Conservation (phyloP, 1,139 yeast species). For the Entelexis paramagnoliae region DNA sequence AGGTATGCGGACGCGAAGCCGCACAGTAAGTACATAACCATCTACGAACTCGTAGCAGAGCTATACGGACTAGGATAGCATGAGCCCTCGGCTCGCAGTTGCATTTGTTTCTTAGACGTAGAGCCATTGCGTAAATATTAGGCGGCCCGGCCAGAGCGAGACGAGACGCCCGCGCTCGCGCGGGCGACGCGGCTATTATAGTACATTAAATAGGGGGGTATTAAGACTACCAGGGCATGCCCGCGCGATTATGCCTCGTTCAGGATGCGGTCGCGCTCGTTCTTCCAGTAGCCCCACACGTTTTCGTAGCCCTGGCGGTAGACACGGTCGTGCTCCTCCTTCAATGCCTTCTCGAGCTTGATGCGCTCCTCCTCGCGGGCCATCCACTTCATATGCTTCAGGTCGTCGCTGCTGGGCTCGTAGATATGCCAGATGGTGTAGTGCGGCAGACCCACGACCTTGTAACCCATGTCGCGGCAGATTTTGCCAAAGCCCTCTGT, state of each 20-base stretch:
- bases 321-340: conserved; percentile 59
- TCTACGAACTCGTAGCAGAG: too few species aligned
- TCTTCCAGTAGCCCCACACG: conserved; percentile 56
- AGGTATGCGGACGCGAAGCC: too few species aligned
- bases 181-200: neutral
- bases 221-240: too few species aligned
- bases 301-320: conserved; percentile 73
- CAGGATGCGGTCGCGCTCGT: conserved; percentile 54
- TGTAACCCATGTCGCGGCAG: conserved; percentile 69
- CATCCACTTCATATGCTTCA: conserved; percentile 95
- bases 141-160: too few species aligned
- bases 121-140: too few species aligned
- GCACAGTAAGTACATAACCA: too few species aligned
- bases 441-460: conserved; percentile 77
- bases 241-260: conserved; percentile 5
- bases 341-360: conserved; percentile 53
- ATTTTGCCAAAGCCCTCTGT: conserved; percentile 89
- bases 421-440: conserved; percentile 89
- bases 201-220: conserved; percentile 6
- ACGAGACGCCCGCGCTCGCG: too few species aligned
- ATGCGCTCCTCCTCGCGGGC: conserved; percentile 78
- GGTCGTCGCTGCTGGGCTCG: conserved; percentile 78
- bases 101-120: too few species aligned
- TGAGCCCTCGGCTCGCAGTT: too few species aligned
- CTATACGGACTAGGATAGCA: too few species aligned